Base-by-base conservation (phyloP, 140 eudicot species). In the Flaveria floridana region DNA sequence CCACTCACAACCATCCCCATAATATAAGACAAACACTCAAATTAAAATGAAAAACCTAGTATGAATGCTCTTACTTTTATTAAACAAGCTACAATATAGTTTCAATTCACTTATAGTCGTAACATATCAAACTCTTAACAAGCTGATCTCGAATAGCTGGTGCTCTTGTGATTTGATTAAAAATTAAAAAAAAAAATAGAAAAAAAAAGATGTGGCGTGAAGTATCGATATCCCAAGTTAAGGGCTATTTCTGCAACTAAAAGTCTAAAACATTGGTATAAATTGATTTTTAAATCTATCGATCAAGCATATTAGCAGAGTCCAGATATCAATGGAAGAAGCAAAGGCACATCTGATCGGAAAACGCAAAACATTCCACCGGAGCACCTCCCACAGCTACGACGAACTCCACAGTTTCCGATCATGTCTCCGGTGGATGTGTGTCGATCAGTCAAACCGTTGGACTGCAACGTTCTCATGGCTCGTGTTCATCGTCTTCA, bases 401-500 rank as follows among this genome's bases (percentile, higher is more conserved):
- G 99, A 95, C 44, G 99, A 95, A 18, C 82, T 95, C 14, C 88
- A 78, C 3, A 80, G 83, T 59, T 95, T 95, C 78, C 76, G 99
- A 2, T 64, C 92, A 14, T 91, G 87, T 86, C 87, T 95, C 10
- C 71, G 48, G 25, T 66, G 71, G 71, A 66, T 66, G 71, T 66
- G 96, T 74, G 96, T 95, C 6, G 99, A 94, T 62, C 96, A 91
- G 67, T 94, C 99, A 0, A 76, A 64, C 9, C 16, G 28, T 1
- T 84, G 80, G 79, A 68, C 89, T 3, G 62, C 87, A 0, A 70
- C 78, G n/a, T 76, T 85, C 2, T 94, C 97, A 0, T 94, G 99
- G 99, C 63, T 72, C 50, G 84, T 91, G 4, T 94, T 91, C 78
- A 5, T 94, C 15, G 12, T 83, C 6, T 82, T 94, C 42, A 82